Evolutionary conservation across 257 asterid species (phyloP), one percentile per base, ranked within the genome.

Genomic region (Solanum verrucosum): DNA sequence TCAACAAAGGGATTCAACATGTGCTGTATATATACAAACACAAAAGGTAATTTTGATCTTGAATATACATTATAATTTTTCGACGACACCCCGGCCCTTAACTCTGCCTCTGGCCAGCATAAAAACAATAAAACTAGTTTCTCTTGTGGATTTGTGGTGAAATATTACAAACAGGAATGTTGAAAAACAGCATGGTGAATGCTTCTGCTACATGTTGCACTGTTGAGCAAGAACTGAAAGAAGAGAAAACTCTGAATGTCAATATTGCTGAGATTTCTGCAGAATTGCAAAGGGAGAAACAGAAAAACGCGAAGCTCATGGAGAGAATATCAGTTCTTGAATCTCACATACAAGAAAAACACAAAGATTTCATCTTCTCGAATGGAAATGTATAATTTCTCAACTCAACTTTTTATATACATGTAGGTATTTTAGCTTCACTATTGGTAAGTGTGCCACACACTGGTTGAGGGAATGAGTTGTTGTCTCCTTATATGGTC

Each of bases 211-310:
- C 87, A 12, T 68, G 75, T 7, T 35, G 59, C 20, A 31, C n/a
- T 85, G 84, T 63, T 3, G 88, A 85, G 23, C 68, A 38, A 35
- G 87, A 89, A 60, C 73, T n/a, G 84, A 89, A 59, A 84, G 85
- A 81, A 25, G 89, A 73, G 37, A 42, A 11, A 73, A 9, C 49
- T 83, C n/a, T 25, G 56, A 87, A 70, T 71, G 81, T 35, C 71
- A 73, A 4, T 35, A 85, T 67, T 79, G 87, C 56, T 40, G 89
- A 89, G 86, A 71, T 87, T 40, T 89, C 90, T 68, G 90, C 88
- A 14, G 91, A 90, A 86, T 42, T 90, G 27, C 87, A 90, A 79
- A 90, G 82, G 79, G 87, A 90, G 73, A 86, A 75, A 25, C 87
- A 89, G 46, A 90, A 83, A 79, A 90, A 90, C 49, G 81, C 74